Conservation (phyloP, 805 yeast species). For the Torulaspora delbrueckii region DNA sequence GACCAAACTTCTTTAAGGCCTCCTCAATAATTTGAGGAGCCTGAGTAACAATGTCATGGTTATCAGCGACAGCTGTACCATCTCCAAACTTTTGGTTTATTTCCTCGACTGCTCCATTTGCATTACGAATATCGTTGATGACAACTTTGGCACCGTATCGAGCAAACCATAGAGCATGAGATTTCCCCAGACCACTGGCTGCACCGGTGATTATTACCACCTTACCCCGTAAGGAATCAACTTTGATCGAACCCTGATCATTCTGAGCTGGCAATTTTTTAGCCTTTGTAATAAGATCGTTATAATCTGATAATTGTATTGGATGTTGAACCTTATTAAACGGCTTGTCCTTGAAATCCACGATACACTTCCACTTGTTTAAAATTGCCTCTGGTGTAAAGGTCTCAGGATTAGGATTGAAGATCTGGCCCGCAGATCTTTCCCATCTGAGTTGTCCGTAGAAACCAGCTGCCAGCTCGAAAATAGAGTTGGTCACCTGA, state of each 20-base stretch:
- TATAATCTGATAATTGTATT: conserved; percentile 63
- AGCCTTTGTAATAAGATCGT: conserved; percentile 50
- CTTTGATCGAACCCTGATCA: conserved; percentile 51
- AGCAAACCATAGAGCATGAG: conserved; percentile 81
- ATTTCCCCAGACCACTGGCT: conserved; percentile 89
- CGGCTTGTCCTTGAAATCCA: conserved; percentile 54
- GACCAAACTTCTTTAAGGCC: conserved; percentile 72
- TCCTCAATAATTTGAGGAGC: conserved; percentile 71
- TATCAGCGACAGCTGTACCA: conserved; percentile 77
- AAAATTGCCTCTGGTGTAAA: conserved; percentile 85
- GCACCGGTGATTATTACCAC: conserved; percentile 94
- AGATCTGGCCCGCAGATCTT: conserved; percentile 78
- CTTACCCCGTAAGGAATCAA: conserved; percentile 62
- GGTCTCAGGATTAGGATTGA: conserved; percentile 62
- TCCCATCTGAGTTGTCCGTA: conserved; percentile 93
- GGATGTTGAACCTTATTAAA: conserved; percentile 64
- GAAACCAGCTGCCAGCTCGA: conserved; percentile 92
- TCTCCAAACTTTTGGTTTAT: conserved; percentile 57
- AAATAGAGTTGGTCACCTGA: conserved; percentile 66
- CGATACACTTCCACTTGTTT: conserved; percentile 56
- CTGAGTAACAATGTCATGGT: conserved; percentile 72
- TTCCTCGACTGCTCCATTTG: conserved; percentile 68
- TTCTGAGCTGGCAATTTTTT: conserved; percentile 46
- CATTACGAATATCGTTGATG: conserved; percentile 82
- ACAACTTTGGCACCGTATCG: conserved; percentile 93